Base-by-base conservation (phyloP, 1,139 yeast genomes). In the Tardiomyces blankii region DNA sequence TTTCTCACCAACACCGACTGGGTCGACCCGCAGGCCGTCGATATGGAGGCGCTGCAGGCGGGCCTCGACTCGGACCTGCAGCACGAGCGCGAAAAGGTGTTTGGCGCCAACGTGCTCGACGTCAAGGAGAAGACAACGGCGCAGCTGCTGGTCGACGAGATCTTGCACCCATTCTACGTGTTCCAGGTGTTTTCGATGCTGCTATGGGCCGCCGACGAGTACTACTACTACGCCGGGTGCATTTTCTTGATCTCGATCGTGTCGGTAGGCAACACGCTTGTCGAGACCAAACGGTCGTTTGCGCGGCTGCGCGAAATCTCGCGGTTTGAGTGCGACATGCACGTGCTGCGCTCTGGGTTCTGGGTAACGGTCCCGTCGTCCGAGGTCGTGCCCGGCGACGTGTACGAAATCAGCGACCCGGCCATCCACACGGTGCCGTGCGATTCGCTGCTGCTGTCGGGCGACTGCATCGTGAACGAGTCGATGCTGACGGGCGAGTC, bases 401-500 rank as follows among this genome's bases (percentile, higher is more conserved):
- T 88, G 0, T 85, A 81, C 61, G 98, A 93, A 65, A 78, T 93
- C 32, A 79, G 87, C 1, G 97, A 89, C 58, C 95, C 97, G 0
- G 76, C 84, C 0, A 68, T 91, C 49, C 57, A 69, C 3, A 58
- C 75, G 0, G 72, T 89, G 45, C 98, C 99, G 0, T 88, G 96
- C 61, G 98, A 93, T 65, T 84, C 95, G 1, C 65, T 93, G 16
- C 69, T 91, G 43, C 66, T 89, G 23, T 79, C 89, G 42, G 98
- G 98, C 45, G 97, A 88, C 60, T 86, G 95, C 63, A 87, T 91
- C 48, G 83, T 89, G 16, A 91, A 91, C 63, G 97, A 89, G 61
- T 84, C 95, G 11, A 89, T 89, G 95, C 73, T 89, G 30, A 91
- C 97, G 0, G 99, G 99, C 39, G 99, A 91, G 62, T 87, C 96